Percentiles rank a stretch among this genome's conserved stretches.
phyloP scores from a whole-genome alignment of 2,329 filamentous ascomycete species.

The Exophiala dermatitidis region DNA sequence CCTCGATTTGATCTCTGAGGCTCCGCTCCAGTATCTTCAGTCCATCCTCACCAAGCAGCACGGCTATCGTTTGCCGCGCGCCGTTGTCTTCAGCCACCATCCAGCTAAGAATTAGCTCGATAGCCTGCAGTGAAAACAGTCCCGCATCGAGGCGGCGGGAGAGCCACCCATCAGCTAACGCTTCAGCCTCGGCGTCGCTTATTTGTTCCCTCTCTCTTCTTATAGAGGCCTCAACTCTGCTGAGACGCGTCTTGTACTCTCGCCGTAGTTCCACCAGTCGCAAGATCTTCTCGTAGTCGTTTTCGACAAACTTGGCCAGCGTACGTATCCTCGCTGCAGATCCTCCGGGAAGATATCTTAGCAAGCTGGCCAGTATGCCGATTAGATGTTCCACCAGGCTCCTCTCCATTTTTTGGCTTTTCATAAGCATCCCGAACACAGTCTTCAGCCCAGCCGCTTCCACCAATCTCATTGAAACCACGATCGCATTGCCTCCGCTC shows the following conservation, averaged over 20 bases:
- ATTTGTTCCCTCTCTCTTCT: constrained; percentile 53
- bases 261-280: constrained; percentile 65
- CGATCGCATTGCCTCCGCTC: constrained; percentile 49
- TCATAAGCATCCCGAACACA: constrained; percentile 59
- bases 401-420: constrained; percentile 45
- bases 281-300: constrained; percentile 75
- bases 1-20: constrained; percentile 60
- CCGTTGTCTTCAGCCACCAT: constrained; percentile 80
- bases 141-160: constrained; percentile 73
- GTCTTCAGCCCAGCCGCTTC: constrained; percentile 79
- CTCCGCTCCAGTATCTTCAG: constrained; percentile 58
- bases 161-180: constrained; percentile 63
- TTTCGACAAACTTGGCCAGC: constrained; percentile 92
- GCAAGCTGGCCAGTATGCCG: constrained; percentile 73
- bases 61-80: constrained; percentile 57
- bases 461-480: constrained; percentile 68
- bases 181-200: constrained; percentile 53
- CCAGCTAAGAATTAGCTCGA: constrained; percentile 85
- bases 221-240: constrained; percentile 57
- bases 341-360: constrained; percentile 70
- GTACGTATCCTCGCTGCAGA: constrained; percentile 72
- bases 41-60: constrained; percentile 56
- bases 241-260: constrained; percentile 60
- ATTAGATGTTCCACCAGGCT: constrained; percentile 71
- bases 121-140: constrained; percentile 70